phyloP scores from a whole-genome alignment of 148 eudicot species.

The Arctostaphylos glauca region DNA sequence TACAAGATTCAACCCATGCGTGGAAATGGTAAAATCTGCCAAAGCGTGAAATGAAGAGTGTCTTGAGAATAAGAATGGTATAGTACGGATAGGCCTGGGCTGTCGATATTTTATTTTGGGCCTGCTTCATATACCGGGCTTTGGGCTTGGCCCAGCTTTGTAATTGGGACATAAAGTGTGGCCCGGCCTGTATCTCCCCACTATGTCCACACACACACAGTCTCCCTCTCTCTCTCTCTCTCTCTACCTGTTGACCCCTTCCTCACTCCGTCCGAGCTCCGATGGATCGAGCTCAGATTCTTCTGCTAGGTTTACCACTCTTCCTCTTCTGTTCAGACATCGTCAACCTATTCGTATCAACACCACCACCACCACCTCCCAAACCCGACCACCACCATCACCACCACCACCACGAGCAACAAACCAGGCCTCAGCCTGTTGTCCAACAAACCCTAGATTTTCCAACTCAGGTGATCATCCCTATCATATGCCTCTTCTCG shows the following conservation, averaged over 20 bases:
- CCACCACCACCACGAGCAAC: constrained; percentile 27
- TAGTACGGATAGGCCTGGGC: not conserved
- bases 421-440: constrained; percentile 22
- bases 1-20: too few relatives aligned
- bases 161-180: not conserved
- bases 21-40: too few relatives aligned
- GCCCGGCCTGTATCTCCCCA: not conserved
- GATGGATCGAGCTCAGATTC: constrained; percentile 69
- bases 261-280: not conserved
- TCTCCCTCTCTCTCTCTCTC: not conserved
- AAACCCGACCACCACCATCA: constrained; percentile 35
- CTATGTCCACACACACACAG: not conserved
- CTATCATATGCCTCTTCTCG: not conserved
- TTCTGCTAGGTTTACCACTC: constrained; percentile 72
- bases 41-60: too few relatives aligned
- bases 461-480: constrained; percentile 38
- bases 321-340: constrained; percentile 69
- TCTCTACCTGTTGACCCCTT: not conserved
- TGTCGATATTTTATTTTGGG: not conserved
- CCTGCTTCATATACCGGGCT: not conserved
- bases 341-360: constrained; percentile 50
- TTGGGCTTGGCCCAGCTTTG: not conserved
- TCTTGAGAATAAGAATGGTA: too few relatives aligned
- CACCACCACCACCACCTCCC: constrained; percentile 51
- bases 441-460: constrained; percentile 55